These are phyloP conservation scores for Chlorella sp. DNA, from an alignment of 139 green algal genomes.

Conservation along the genomic window DNA sequence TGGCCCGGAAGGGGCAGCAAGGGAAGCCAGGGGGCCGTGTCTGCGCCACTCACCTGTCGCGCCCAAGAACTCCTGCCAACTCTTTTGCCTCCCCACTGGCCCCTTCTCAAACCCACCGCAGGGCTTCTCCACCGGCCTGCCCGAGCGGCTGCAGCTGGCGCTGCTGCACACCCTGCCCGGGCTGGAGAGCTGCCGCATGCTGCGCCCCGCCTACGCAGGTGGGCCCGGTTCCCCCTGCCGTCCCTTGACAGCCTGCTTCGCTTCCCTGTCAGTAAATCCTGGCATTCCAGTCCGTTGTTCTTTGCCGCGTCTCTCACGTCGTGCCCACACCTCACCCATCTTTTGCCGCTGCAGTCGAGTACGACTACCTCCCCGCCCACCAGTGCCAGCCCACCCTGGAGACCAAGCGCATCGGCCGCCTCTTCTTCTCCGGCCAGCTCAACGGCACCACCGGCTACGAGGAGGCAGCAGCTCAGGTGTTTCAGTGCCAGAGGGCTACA, in stretches of 20 bases:
- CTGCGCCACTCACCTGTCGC: no score
- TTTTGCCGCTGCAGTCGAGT: slow-evolving; percentile 93
- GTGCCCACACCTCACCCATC: no score
- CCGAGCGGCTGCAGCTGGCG: slow-evolving; percentile 90
- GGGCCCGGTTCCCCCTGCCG: no score
- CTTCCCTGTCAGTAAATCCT: no score
- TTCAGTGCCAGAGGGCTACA: no score
- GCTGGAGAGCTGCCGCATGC: slow-evolving; percentile 82
- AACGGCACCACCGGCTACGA: slow-evolving; percentile 98
- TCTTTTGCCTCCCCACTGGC: not conserved
- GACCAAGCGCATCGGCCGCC: slow-evolving; percentile 86
- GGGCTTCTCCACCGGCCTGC: slow-evolving; percentile 93
- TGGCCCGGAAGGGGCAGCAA: no score
- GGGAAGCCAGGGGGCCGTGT: no score
- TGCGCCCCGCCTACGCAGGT: slow-evolving; percentile 89
- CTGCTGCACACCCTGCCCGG: slow-evolving; percentile 94
- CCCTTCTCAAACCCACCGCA: slow-evolving; percentile 23
- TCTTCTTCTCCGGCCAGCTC: slow-evolving; percentile 98
- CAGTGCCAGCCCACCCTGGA: slow-evolving; percentile 90
- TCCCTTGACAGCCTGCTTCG: no score
- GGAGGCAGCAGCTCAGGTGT: no score
- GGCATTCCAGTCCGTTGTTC: no score
- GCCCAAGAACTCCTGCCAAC: no score
- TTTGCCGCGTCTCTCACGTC: no score
- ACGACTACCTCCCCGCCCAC: slow-evolving; percentile 97